phyloP scores from a whole-genome alignment of 2,329 filamentous ascomycete genomes.

The Intubia oerlemansii region DNA sequence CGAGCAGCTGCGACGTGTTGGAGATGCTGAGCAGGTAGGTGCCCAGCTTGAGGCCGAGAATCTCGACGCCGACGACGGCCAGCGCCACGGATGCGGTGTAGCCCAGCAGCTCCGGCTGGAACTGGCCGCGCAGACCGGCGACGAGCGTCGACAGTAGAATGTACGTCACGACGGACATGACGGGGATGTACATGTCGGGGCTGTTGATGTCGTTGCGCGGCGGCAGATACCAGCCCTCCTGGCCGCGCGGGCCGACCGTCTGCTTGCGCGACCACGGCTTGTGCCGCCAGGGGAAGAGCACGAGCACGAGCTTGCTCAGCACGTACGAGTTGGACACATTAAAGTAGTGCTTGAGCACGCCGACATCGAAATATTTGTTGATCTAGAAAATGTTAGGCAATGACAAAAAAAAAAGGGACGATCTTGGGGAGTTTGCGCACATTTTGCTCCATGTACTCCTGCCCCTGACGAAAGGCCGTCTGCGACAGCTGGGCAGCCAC shows the following conservation, averaged over 20 bases:
- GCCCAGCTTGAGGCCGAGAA: slow-evolving; percentile 74
- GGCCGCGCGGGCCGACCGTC: slow-evolving; percentile 44
- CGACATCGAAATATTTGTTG: slow-evolving; percentile 69
- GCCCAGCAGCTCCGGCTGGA: slow-evolving; percentile 83
- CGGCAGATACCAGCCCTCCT: slow-evolving; percentile 64
- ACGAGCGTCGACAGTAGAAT: slow-evolving; percentile 83
- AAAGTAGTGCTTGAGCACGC: slow-evolving; percentile 90
- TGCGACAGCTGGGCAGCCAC: slow-evolving; percentile 89
- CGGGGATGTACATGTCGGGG: slow-evolving; percentile 97
- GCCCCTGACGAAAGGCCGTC: slow-evolving; percentile 73
- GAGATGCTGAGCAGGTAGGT: slow-evolving; percentile 88
- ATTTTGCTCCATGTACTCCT: slow-evolving; percentile 90
- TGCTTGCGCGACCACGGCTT: slow-evolving; percentile 93
- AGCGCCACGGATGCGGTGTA: slow-evolving; percentile 72
- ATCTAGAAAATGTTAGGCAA: slow-evolving; percentile 15
- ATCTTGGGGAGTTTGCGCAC: slow-evolving; percentile 28
- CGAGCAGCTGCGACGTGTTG: slow-evolving; percentile 80
- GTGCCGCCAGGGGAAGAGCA: slow-evolving; percentile 94
- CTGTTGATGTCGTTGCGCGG: slow-evolving; percentile 93
- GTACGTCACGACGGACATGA: slow-evolving; percentile 96
- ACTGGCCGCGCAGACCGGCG: slow-evolving; percentile 73
- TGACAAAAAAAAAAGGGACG: not conserved
- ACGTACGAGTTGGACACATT: slow-evolving; percentile 98
- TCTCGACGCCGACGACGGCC: slow-evolving; percentile 68
- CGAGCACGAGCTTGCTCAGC: slow-evolving; percentile 75